A percentile compares a stretch with the other conserved stretches of the same genome.
Conservation (phyloP, 176 grass and related monocot species). For the Chloris gayana region DNA sequence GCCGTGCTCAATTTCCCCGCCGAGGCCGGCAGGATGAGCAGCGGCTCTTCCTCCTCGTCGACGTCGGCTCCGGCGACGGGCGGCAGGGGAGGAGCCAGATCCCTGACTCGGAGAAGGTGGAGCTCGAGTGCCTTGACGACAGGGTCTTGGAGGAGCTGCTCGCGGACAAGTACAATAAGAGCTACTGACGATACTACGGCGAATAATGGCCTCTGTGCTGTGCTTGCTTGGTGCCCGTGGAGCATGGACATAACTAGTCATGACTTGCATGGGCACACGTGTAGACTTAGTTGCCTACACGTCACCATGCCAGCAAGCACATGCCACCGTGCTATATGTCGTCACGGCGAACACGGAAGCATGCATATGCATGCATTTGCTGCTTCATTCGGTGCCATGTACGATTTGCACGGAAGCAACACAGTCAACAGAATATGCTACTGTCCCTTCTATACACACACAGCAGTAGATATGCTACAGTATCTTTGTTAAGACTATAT, state of each 20-base stretch:
- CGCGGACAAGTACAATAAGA: conserved; percentile 38
- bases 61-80: conserved; percentile 34
- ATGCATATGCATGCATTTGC: conserved; percentile 1
- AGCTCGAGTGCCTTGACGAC: conserved; percentile 72
- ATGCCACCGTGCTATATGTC: not conserved
- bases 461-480: not conserved
- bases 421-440: not conserved
- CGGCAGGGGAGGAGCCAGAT: not conserved
- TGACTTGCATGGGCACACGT: conserved; percentile 34
- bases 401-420: not conserved
- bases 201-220: not conserved
- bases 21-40: conserved; percentile 22
- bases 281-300: not conserved
- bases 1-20: conserved; percentile 82
- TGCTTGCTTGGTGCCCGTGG: not conserved
- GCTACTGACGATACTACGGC: not conserved
- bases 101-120: conserved; percentile 46
- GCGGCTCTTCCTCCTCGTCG: conserved; percentile 24
- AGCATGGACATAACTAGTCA: conserved; percentile 12
- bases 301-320: conserved; percentile 25
- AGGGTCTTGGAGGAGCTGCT: conserved; percentile 68
- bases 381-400: conserved; percentile 1
- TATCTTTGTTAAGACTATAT: not conserved
- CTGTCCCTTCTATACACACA: not conserved
- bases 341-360: not conserved